These are phyloP conservation scores for Periconia digitata DNA, from an alignment of 2,329 filamentous ascomycete genomes.

Conservation along the genomic window DNA sequence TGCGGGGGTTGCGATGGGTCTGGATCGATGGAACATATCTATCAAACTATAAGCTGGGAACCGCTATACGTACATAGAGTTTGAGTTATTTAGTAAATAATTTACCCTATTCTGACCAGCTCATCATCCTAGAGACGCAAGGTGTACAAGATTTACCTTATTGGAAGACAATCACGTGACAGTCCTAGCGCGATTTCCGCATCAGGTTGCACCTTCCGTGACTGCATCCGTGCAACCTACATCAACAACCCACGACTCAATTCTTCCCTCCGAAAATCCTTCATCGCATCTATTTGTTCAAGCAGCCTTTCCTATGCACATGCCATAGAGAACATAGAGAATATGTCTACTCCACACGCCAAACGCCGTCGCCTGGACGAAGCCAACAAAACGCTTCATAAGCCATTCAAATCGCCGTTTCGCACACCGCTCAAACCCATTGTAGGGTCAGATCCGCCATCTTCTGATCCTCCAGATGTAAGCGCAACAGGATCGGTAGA, in stretches of 20 bases:
- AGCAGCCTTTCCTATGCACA: background rate
- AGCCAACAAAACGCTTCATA: conserved; percentile 61
- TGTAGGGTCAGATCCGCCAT: conserved; percentile 24
- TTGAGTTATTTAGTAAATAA: too few relatives aligned
- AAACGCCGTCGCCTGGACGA: conserved; percentile 67
- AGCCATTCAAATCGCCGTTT: conserved; percentile 73
- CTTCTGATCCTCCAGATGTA: conserved; percentile 23
- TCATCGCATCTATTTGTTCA: background rate
- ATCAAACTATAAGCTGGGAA: conserved; percentile 74
- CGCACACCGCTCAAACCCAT: conserved; percentile 47
- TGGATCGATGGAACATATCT: conserved; percentile 68
- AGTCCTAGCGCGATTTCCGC: too few relatives aligned
- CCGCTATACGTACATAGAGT: too few relatives aligned
- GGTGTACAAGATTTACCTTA: too few relatives aligned
- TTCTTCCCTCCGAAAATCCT: background rate
- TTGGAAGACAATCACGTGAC: too few relatives aligned
- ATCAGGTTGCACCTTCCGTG: background rate
- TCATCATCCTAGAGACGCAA: too few relatives aligned
- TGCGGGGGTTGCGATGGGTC: conserved; percentile 65
- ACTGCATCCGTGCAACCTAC: background rate
- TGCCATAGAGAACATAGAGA: conserved; percentile 8
- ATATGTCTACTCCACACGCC: conserved; percentile 54
- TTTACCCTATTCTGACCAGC: too few relatives aligned
- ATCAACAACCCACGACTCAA: background rate
- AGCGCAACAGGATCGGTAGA: background rate